A percentile compares a stretch with the other conserved stretches of the same genome.
These are phyloP conservation scores for Exobasidium cylindrosporum DNA, from an alignment of 1,284 basidiomycete genomes.

Conservation along the genomic window DNA sequence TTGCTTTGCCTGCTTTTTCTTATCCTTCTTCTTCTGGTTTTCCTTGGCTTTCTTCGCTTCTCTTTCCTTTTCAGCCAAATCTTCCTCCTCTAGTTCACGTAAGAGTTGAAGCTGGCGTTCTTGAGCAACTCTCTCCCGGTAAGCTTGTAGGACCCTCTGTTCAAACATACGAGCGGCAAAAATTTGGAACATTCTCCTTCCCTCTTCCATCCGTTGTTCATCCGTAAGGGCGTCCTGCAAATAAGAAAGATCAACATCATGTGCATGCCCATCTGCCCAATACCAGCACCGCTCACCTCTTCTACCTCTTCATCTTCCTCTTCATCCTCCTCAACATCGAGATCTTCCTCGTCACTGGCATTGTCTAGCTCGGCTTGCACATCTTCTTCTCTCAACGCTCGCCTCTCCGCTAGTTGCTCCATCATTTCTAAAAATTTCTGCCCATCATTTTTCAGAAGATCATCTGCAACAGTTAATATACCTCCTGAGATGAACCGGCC, in stretches of 20 bases:
- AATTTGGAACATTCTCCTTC: conserved; percentile 98
- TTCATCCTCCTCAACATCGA: conserved; percentile 59
- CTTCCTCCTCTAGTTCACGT: conserved; percentile 84
- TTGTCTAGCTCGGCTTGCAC: conserved; percentile 33
- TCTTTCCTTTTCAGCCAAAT: conserved; percentile 71
- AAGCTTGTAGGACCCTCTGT: conserved; percentile 88
- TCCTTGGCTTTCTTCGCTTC: conserved; percentile 93
- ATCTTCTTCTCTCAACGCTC: conserved; percentile 84
- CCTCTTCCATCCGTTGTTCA: conserved; percentile 92
- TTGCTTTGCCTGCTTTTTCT: conserved; percentile 83
- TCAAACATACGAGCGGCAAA: conserved; percentile 99
- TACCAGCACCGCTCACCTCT: conserved; percentile 16
- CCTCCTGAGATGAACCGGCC: conserved; percentile 62
- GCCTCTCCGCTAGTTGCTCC: conserved; percentile 93
- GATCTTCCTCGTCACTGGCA: conserved; percentile 32
- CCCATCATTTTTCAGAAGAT: conserved; percentile 95
- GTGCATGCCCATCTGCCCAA: not conserved
- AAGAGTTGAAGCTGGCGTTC: conserved; percentile 82
- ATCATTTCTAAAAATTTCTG: conserved; percentile 99
- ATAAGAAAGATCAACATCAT: conserved; percentile 5
- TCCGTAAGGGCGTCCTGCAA: conserved; percentile 57
- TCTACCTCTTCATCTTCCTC: conserved; percentile 53
- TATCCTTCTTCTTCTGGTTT: conserved; percentile 98
- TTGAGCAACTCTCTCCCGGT: conserved; percentile 83
- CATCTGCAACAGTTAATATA: conserved; percentile 97